Conservation (phyloP, 2,329 filamentous ascomycete genomes). For the Cordyceps cicadae region DNA sequence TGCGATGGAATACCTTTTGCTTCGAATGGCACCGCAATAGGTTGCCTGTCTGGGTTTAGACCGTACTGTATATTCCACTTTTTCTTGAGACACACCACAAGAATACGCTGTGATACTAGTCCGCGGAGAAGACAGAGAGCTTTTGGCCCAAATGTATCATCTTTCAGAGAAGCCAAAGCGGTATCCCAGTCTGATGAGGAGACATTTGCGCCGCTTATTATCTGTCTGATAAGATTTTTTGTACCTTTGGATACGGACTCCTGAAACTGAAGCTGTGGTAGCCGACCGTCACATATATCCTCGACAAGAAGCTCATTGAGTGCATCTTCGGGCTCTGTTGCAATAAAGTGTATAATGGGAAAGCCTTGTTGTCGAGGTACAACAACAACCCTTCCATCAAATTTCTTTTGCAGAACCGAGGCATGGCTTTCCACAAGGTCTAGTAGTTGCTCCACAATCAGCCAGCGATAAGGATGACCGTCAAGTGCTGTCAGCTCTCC, state of each 20-base stretch:
- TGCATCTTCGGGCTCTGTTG: constrained; percentile 35
- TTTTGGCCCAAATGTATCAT: constrained; percentile 26
- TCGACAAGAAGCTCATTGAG: constrained; percentile 31
- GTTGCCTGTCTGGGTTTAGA: constrained; percentile 43
- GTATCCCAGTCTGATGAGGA: neutral
- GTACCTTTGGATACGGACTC: neutral
- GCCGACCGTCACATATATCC: constrained; percentile 30
- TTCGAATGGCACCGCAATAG: constrained; percentile 58
- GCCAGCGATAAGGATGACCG: constrained; percentile 46
- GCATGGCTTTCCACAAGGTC: constrained; percentile 31
- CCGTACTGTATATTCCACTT: constrained; percentile 61
- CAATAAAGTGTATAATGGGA: constrained; percentile 49
- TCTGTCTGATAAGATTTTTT: neutral
- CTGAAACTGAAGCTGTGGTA: constrained; percentile 14
- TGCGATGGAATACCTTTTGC: constrained; percentile 57
- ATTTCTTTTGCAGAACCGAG: constrained; percentile 26
- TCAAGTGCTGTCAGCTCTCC: constrained; percentile 42
- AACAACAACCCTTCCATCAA: constrained; percentile 23
- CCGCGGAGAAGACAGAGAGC: constrained; percentile 52
- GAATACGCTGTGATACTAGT: constrained; percentile 50
- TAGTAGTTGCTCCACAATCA: constrained; percentile 33
- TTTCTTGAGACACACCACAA: constrained; percentile 52
- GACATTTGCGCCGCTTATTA: neutral
- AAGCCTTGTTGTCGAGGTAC: constrained; percentile 30
- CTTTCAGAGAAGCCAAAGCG: constrained; percentile 8